phyloP scores from a whole-genome alignment of 805 yeast genomes.

The Wickerhamomyces sydowiorum region DNA sequence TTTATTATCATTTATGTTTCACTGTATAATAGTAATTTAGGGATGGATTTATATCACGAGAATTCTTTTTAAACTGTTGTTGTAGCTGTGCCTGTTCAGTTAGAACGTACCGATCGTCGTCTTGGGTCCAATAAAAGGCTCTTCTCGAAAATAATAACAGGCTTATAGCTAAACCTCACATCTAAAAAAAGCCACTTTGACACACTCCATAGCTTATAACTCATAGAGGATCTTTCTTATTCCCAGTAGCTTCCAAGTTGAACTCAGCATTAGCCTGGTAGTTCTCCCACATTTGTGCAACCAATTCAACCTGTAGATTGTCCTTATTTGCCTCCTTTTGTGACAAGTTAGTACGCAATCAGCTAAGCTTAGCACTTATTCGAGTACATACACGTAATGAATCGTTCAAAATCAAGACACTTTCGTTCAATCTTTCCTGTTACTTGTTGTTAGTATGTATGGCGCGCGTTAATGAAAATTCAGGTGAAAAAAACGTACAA shows the following conservation, averaged over 20 bases:
- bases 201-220: too few species aligned
- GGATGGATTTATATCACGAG: background rate
- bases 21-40: background rate
- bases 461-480: background rate
- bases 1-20: background rate
- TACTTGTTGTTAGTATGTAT: slow-evolving; percentile 3
- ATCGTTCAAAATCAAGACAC: slow-evolving; percentile 58
- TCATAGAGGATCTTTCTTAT: slow-evolving; percentile 47
- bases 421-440: slow-evolving; percentile 66
- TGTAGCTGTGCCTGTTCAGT: too few species aligned
- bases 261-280: slow-evolving; percentile 67
- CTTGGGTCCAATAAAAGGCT: too few species aligned
- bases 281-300: slow-evolving; percentile 75
- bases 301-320: slow-evolving; percentile 63
- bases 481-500: slow-evolving; percentile 41
- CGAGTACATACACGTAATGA: slow-evolving; percentile 38
- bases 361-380: slow-evolving; percentile 1
- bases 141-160: too few species aligned
- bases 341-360: background rate
- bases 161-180: too few species aligned
- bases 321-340: slow-evolving; percentile 50
- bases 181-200: too few species aligned
- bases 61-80: too few species aligned
- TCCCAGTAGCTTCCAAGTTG: slow-evolving; percentile 61
- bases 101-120: too few species aligned